A percentile compares a stretch with the other conserved stretches of the same genome.
Conservation (phyloP, 345 rosid genomes). For the Eucalyptus pauciflora region DNA sequence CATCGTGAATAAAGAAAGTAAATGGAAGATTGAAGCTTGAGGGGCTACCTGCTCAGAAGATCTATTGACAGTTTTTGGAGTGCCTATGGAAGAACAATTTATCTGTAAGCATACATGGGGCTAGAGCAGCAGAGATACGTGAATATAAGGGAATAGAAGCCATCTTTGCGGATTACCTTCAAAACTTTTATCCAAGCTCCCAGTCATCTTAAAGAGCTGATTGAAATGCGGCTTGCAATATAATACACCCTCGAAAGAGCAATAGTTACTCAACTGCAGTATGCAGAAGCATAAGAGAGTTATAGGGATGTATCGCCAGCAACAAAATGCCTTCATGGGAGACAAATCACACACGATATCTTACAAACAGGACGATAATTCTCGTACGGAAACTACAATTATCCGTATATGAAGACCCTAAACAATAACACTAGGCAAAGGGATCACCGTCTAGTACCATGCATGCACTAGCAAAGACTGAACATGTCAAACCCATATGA, state of each 20-base stretch:
- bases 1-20: neutral
- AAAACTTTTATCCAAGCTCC: conserved; percentile 74
- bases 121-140: neutral
- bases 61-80: conserved; percentile 46
- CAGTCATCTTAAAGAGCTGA: conserved; percentile 69
- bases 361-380: neutral
- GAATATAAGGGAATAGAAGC: neutral
- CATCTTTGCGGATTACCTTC: conserved; percentile 25
- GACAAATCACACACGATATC: neutral
- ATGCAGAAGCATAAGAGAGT: neutral
- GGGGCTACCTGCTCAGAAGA: conserved; percentile 42
- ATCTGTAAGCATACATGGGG: neutral
- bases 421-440: neutral
- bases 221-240: conserved; percentile 78
- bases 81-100: conserved; percentile 13
- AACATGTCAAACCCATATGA: neutral
- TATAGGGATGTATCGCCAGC: neutral
- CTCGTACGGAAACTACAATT: neutral
- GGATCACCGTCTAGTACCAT: neutral
- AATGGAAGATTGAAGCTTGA: neutral
- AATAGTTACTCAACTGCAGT: conserved; percentile 47
- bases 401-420: neutral
- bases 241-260: conserved; percentile 64
- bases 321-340: neutral
- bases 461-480: neutral